Base-by-base conservation (phyloP, 257 asterid genomes). In the Penstemon newberryi region DNA sequence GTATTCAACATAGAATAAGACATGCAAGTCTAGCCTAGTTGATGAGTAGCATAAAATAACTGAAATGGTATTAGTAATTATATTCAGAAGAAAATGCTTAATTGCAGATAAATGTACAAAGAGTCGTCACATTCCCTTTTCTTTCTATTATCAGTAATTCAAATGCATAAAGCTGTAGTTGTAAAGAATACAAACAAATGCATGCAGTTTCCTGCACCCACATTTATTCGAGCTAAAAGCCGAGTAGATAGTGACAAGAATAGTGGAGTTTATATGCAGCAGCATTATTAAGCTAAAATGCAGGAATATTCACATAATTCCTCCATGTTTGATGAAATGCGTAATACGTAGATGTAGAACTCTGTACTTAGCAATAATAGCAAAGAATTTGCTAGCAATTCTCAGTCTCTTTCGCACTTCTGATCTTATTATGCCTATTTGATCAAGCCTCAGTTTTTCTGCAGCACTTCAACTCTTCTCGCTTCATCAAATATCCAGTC, bases 401-500 rank as follows among this genome's bases (percentile, higher is more conserved):
- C 39, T 56, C 39, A 18, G 12, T 15, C 15, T 7, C 36, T 7
- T 60, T 11, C 36, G 18, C 51, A 4, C 5, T 7, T 57, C 41
- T 7, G 52, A 42, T 19, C 52, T 9, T 25, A 51, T 13, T 52
- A 64, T 46, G 60, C 51, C 19, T 43, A 13, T 39, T 5, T 66
- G 3, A 25, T 52, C 39, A 18, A 42, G 33, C 6, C 38, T 63
- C 44, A 4, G 64, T 47, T 36, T 42, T 19, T 7, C 4, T 38
- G 37, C 2, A 37, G 36, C 10, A 33, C 47, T 68, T 33, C 37
- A 56, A 46, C 44, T 39, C 49, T n/a, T 36, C 10, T 36, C 11
- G 66, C 58, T 44, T 36, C 73, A 46, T 49, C 45, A 8, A 56
- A 56, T 67, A 67, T 38, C 59, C 46, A 52, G 19, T 33, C 8